These are phyloP conservation scores for Kodamaea laetipori DNA, from an alignment of 805 yeast species.

Conservation along the genomic window DNA sequence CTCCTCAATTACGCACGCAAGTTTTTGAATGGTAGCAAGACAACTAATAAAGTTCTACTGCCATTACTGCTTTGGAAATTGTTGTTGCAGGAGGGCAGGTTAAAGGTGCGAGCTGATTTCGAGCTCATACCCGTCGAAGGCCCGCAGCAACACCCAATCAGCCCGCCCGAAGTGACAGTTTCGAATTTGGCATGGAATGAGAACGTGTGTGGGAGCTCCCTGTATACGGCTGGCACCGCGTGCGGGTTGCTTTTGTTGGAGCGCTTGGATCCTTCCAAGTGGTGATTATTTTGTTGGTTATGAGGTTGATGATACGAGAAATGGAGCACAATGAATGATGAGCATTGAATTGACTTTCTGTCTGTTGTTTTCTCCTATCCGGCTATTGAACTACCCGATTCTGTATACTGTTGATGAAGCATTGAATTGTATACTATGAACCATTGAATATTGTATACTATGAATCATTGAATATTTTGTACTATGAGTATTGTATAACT, in stretches of 20 bases:
- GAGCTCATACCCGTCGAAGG: conserved; percentile 33
- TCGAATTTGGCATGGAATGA: conserved; percentile 63
- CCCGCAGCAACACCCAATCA: conserved; percentile 33
- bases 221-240: conserved; percentile 55
- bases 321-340: too few relatives aligned
- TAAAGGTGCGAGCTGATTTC: conserved; percentile 29
- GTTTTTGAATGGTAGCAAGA: conserved; percentile 34
- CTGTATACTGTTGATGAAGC: too few relatives aligned
- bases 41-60: conserved; percentile 40
- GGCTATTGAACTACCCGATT: too few relatives aligned
- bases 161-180: conserved; percentile 53
- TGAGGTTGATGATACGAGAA: too few relatives aligned
- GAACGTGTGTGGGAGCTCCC: conserved; percentile 39
- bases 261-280: conserved; percentile 28
- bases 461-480: too few relatives aligned
- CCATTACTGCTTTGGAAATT: conserved; percentile 43
- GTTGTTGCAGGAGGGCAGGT: conserved; percentile 13
- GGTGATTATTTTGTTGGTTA: too few relatives aligned
- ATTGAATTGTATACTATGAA: too few relatives aligned
- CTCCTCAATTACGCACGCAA: conserved; percentile 42
- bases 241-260: conserved; percentile 54
- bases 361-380: too few relatives aligned
- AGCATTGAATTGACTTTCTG: too few relatives aligned
- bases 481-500: too few relatives aligned
- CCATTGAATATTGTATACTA: too few relatives aligned